These are phyloP conservation scores for Oryza nivara DNA, from an alignment of 176 grass and related monocot species.

Conservation along the genomic window DNA sequence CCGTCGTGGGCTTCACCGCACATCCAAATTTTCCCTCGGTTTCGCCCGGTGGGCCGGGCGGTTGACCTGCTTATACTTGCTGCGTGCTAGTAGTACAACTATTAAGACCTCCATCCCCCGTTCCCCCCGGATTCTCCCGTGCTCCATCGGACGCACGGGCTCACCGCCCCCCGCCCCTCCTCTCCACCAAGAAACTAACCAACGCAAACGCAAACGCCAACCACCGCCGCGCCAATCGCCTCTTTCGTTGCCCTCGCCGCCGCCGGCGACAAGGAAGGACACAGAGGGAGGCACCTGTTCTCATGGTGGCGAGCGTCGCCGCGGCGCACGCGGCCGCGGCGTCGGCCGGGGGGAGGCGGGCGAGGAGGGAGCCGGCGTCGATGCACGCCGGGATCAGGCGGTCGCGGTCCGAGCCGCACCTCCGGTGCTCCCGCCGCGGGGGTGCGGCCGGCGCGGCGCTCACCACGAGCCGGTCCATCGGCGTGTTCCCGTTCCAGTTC, in stretches of 20 bases:
- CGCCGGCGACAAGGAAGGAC: neutral
- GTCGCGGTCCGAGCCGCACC: slow-evolving; percentile 67
- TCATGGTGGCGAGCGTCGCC: slow-evolving; percentile 65
- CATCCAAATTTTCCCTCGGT: neutral
- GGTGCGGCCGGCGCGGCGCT: slow-evolving; percentile 49
- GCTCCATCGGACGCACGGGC: slow-evolving; percentile 29
- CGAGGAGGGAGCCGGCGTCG: slow-evolving; percentile 40
- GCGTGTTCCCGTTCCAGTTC: slow-evolving; percentile 69
- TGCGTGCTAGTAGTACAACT: neutral
- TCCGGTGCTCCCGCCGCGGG: slow-evolving; percentile 55
- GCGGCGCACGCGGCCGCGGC: slow-evolving; percentile 9
- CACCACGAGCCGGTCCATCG: slow-evolving; percentile 73
- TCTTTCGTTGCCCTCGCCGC: neutral
- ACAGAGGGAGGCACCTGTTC: too few species aligned
- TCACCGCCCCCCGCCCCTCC: neutral
- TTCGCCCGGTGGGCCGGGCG: slow-evolving; percentile 10
- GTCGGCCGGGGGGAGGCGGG: neutral
- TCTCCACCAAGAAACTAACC: slow-evolving; percentile 10
- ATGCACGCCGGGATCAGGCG: slow-evolving; percentile 68
- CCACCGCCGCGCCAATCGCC: neutral
- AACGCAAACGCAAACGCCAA: neutral
- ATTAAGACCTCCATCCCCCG: slow-evolving; percentile 37
- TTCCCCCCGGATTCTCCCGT: slow-evolving; percentile 1
- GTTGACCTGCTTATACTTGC: neutral
- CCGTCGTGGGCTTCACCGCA: slow-evolving; percentile 41